Conservation (phyloP, 305 asterid species). For the Fraxinus baroniana region DNA sequence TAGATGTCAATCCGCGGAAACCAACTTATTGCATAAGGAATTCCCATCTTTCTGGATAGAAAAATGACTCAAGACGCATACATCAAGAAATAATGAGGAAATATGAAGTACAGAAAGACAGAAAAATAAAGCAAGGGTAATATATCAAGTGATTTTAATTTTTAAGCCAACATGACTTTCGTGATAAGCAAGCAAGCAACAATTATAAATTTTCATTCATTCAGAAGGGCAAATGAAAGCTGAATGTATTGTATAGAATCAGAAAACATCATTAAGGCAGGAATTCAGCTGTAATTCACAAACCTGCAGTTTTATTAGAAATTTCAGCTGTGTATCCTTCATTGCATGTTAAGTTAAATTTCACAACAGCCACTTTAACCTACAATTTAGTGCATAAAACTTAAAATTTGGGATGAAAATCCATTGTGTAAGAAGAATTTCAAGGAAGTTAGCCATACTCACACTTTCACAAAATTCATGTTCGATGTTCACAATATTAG, state of each 20-base stretch:
- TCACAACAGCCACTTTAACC: slow-evolving; percentile 53
- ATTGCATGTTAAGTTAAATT: slow-evolving; percentile 36
- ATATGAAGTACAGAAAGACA: neutral
- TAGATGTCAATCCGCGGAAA: slow-evolving; percentile 11
- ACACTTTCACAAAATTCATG: slow-evolving; percentile 54
- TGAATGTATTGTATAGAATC: slow-evolving; percentile 7
- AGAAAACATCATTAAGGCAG: neutral
- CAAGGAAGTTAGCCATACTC: slow-evolving; percentile 34
- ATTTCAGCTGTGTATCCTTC: slow-evolving; percentile 34
- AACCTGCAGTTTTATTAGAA: slow-evolving; percentile 42
- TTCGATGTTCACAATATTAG: slow-evolving; percentile 46
- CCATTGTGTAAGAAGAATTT: slow-evolving; percentile 12
- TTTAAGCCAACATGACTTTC: neutral
- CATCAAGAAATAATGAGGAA: slow-evolving; percentile 8
- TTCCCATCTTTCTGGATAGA: neutral
- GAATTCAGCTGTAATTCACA: slow-evolving; percentile 3
- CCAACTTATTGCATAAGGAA: slow-evolving; percentile 17
- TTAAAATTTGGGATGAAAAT: slow-evolving; percentile 3
- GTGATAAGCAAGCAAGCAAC: slow-evolving; percentile 11
- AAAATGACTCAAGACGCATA: neutral
- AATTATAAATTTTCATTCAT: slow-evolving; percentile 9
- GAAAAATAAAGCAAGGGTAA: neutral
- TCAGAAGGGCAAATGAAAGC: neutral
- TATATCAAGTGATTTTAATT: neutral
- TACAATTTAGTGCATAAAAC: slow-evolving; percentile 28